phyloP scores from a whole-genome alignment of 352 stramenopile genomes.

The Pythium dissotocum region DNA sequence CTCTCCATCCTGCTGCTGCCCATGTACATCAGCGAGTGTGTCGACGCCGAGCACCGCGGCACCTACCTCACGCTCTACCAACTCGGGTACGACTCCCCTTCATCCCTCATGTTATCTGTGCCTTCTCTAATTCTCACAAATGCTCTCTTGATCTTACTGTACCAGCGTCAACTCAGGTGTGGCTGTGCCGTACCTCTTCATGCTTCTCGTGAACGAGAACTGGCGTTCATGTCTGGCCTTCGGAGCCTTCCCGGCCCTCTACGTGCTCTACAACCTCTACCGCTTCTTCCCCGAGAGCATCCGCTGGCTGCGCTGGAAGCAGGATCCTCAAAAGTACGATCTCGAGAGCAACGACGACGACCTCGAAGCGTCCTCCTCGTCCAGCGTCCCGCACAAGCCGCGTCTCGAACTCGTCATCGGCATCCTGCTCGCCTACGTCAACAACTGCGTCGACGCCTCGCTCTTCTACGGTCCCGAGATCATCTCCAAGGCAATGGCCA shows the following conservation, averaged over 20 bases:
- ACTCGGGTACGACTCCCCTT: constrained; percentile 51
- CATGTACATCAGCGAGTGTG: constrained; percentile 89
- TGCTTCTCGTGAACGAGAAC: constrained; percentile 74
- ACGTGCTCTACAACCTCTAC: constrained; percentile 77
- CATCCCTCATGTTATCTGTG: not conserved
- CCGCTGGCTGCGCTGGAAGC: constrained; percentile 75
- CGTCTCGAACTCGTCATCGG: constrained; percentile 73
- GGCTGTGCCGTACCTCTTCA: constrained; percentile 79
- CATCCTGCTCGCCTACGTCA: constrained; percentile 81
- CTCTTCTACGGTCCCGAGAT: constrained; percentile 89
- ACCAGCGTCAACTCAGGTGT: constrained; percentile 75
- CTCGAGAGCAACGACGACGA: constrained; percentile 35
- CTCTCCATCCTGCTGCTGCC: constrained; percentile 85
- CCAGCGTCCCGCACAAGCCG: constrained; percentile 24
- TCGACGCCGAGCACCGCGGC: constrained; percentile 61
- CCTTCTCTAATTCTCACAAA: not conserved
- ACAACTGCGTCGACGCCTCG: constrained; percentile 87
- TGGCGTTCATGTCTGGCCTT: constrained; percentile 77
- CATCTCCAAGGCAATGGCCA: constrained; percentile 63
- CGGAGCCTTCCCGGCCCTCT: constrained; percentile 68
- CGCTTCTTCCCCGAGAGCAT: constrained; percentile 77
- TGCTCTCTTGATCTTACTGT: not conserved
- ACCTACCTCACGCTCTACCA: constrained; percentile 79
- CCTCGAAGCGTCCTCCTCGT: not conserved
- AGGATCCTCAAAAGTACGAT: constrained; percentile 51